phyloP scores from a whole-genome alignment of 2,329 filamentous ascomycete genomes.

The Madurella mycetomatis region DNA sequence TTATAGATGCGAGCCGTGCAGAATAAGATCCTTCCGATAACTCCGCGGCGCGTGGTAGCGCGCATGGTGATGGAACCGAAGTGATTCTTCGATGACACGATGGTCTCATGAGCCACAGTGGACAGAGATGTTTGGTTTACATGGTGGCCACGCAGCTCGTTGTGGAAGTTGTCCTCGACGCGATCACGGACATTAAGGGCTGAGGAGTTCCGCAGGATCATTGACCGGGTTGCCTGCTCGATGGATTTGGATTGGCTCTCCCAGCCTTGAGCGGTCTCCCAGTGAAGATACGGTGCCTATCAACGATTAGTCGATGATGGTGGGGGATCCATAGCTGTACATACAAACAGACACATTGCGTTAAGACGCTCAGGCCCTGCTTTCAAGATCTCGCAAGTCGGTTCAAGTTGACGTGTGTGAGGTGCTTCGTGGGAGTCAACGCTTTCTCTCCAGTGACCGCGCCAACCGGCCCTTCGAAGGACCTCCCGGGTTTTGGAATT shows the following conservation, averaged over 20 bases:
- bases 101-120: conserved; percentile 8
- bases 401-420: conserved; percentile 7
- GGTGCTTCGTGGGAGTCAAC: conserved; percentile 5
- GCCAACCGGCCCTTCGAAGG: conserved; percentile 8
- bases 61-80: conserved; percentile 10
- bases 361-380: neutral
- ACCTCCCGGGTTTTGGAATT: conserved; percentile 10
- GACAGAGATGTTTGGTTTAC: conserved; percentile 7
- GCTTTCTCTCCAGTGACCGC: conserved; percentile 8
- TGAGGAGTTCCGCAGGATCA: neutral
- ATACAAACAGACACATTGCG: conserved; percentile 10
- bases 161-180: conserved; percentile 12
- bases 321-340: neutral
- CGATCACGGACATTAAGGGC: conserved; percentile 3
- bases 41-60: conserved; percentile 6
- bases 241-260: conserved; percentile 8
- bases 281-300: conserved; percentile 11
- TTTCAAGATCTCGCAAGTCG: conserved; percentile 8
- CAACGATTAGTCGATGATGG: neutral
- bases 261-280: conserved; percentile 9
- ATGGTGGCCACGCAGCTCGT: conserved; percentile 8
- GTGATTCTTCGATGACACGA: conserved; percentile 5
- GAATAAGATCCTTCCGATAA: conserved; percentile 9
- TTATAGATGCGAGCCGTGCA: conserved; percentile 10
- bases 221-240: conserved; percentile 1